phyloP scores from a whole-genome alignment of 2,329 filamentous ascomycete genomes.

The Penicillium hesseltinei region DNA sequence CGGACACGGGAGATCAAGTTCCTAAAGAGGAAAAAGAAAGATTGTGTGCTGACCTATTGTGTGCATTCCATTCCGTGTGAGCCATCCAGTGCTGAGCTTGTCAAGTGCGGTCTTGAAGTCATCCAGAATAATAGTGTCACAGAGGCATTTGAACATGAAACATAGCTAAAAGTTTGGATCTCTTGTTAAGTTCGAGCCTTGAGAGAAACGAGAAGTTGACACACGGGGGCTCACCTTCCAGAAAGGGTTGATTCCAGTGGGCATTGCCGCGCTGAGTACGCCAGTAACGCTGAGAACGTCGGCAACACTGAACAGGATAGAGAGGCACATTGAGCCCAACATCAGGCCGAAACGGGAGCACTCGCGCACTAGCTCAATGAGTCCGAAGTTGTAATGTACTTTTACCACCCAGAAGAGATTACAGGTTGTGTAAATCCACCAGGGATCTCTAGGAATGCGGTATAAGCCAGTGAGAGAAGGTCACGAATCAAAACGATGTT shows the following conservation, averaged over 20 bases:
- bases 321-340: not conserved
- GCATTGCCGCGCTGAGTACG: not conserved
- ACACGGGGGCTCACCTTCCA: not conserved
- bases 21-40: too few relatives aligned
- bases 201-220: too few relatives aligned
- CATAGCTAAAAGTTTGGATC: conserved; percentile 39
- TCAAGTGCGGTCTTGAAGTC: conserved; percentile 64
- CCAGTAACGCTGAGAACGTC: not conserved
- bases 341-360: not conserved
- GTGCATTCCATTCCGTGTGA: too few relatives aligned
- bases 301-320: not conserved
- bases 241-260: not conserved
- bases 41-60: too few relatives aligned
- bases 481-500: too few relatives aligned
- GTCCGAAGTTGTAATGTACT: not conserved
- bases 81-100: not conserved
- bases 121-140: conserved; percentile 64
- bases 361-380: not conserved
- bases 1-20: too few relatives aligned
- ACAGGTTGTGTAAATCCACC: not conserved
- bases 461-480: not conserved
- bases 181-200: too few relatives aligned
- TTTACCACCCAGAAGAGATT: not conserved
- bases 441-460: not conserved
- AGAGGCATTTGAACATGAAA: conserved; percentile 66